These are phyloP conservation scores for Nakazawaea laoshanensis DNA, from an alignment of 805 yeast genomes.

Conservation along the genomic window DNA sequence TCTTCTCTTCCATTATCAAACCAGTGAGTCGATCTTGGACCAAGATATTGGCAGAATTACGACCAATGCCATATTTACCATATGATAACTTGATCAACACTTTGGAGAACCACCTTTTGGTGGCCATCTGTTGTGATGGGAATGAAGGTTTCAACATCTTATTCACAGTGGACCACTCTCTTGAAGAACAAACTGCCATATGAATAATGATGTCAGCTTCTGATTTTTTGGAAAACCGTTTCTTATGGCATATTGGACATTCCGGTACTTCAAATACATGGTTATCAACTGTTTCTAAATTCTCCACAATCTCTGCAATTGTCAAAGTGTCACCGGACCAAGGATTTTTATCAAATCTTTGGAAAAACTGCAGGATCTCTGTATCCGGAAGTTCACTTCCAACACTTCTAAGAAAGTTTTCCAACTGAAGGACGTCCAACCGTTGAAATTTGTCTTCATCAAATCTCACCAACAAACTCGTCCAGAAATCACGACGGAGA, in stretches of 20 bases:
- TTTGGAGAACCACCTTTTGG: conserved; percentile 83
- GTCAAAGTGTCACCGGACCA: conserved; percentile 49
- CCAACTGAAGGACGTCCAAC: conserved; percentile 52
- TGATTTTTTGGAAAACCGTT: conserved; percentile 41
- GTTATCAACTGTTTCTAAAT: conserved; percentile 26
- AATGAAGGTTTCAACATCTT: conserved; percentile 57
- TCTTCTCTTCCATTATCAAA: conserved; percentile 83
- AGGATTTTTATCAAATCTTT: conserved; percentile 30
- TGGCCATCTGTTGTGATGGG: conserved; percentile 75
- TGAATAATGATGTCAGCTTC: conserved; percentile 76
- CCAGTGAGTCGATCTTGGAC: conserved; percentile 93
- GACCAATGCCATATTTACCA: conserved; percentile 81
- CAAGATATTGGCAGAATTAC: conserved; percentile 86
- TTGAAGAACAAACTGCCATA: conserved; percentile 76
- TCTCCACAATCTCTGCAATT: conserved; percentile 34
- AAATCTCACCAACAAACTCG: conserved; percentile 46
- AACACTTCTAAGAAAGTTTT: conserved; percentile 53
- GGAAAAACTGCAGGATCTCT: conserved; percentile 47
- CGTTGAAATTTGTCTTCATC: conserved; percentile 31
- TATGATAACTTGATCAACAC: conserved; percentile 76
- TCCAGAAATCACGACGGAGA: conserved; percentile 66
- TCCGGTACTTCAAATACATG: conserved; percentile 4
- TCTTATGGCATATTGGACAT: conserved; percentile 76
- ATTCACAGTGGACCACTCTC: conserved; percentile 65
- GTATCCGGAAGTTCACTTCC: conserved; percentile 50